phyloP scores from a whole-genome alignment of 2,329 filamentous ascomycete species.

The Stagonosporopsis chrysanthemi region DNA sequence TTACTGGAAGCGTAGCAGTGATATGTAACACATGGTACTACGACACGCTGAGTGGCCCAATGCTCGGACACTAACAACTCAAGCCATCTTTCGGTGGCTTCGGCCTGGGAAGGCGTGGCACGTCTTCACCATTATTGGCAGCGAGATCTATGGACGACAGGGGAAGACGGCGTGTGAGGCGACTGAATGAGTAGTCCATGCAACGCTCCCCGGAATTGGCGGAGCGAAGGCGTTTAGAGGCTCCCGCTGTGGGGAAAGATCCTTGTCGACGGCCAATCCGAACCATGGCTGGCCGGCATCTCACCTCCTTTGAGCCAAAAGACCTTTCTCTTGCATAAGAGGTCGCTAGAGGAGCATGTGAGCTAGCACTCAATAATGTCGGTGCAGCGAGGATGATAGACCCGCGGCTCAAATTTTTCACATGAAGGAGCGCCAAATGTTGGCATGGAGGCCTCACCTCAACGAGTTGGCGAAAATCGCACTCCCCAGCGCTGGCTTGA shows the following conservation, averaged over 20 bases:
- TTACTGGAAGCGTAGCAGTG: conserved; percentile 4
- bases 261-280: conserved; percentile 26
- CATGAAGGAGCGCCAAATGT: conserved; percentile 25
- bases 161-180: conserved; percentile 6
- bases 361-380: conserved; percentile 24
- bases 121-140: conserved; percentile 18
- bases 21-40: conserved; percentile 17
- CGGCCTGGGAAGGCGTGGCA: conserved; percentile 15
- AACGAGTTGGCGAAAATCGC: neutral
- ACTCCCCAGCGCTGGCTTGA: neutral
- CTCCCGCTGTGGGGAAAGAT: conserved; percentile 19
- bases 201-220: conserved; percentile 14
- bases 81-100: conserved; percentile 18
- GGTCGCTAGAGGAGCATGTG: conserved; percentile 25
- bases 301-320: conserved; percentile 23
- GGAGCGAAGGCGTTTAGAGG: conserved; percentile 11
- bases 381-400: conserved; percentile 18
- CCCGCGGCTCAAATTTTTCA: conserved; percentile 28
- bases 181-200: conserved; percentile 14
- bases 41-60: conserved; percentile 23
- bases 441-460: conserved; percentile 6
- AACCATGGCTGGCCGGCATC: conserved; percentile 21
- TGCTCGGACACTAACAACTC: conserved; percentile 13
- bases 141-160: conserved; percentile 16
- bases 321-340: conserved; percentile 25